A percentile compares a stretch with the other conserved stretches of the same genome.
These are phyloP conservation scores for Lentinula boryana DNA, from an alignment of 768 basidiomycete species.

Conservation along the genomic window DNA sequence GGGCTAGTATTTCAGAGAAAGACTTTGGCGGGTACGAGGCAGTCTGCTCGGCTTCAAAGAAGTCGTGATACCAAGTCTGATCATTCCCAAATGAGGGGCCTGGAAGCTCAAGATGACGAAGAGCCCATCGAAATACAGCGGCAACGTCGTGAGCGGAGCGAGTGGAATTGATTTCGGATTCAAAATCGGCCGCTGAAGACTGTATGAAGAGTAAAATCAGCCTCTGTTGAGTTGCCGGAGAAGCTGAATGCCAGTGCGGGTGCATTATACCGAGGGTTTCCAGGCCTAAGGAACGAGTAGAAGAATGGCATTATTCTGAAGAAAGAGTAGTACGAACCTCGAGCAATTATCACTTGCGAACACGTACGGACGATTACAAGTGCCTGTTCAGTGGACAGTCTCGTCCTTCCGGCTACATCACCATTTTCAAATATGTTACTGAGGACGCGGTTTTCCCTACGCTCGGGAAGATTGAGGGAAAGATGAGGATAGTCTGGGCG, in stretches of 20 bases:
- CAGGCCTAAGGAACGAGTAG: slow-evolving; percentile 42
- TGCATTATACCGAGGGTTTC: slow-evolving; percentile 82
- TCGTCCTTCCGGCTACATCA: slow-evolving; percentile 46
- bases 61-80: slow-evolving; percentile 63
- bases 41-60: slow-evolving; percentile 53
- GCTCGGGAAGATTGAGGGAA: slow-evolving; percentile 56
- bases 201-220: slow-evolving; percentile 71
- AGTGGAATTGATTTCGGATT: slow-evolving; percentile 57
- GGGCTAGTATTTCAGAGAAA: slow-evolving; percentile 56
- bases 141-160: slow-evolving; percentile 74
- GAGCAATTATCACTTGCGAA: slow-evolving; percentile 56
- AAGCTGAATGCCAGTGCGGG: slow-evolving; percentile 78
- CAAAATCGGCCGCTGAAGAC: slow-evolving; percentile 52
- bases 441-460: slow-evolving; percentile 40
- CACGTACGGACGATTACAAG: slow-evolving; percentile 62
- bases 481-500: slow-evolving; percentile 44
- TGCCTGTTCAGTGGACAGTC: slow-evolving; percentile 57
- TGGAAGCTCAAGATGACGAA: slow-evolving; percentile 67
- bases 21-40: slow-evolving; percentile 57
- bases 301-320: slow-evolving; percentile 5
- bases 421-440: slow-evolving; percentile 61
- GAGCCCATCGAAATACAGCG: slow-evolving; percentile 74
- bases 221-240: slow-evolving; percentile 56
- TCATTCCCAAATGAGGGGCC: slow-evolving; percentile 54
- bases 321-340: slow-evolving; percentile 39